phyloP scores from a whole-genome alignment of 2,329 filamentous ascomycete species.

The Periconia macrospinosa region DNA sequence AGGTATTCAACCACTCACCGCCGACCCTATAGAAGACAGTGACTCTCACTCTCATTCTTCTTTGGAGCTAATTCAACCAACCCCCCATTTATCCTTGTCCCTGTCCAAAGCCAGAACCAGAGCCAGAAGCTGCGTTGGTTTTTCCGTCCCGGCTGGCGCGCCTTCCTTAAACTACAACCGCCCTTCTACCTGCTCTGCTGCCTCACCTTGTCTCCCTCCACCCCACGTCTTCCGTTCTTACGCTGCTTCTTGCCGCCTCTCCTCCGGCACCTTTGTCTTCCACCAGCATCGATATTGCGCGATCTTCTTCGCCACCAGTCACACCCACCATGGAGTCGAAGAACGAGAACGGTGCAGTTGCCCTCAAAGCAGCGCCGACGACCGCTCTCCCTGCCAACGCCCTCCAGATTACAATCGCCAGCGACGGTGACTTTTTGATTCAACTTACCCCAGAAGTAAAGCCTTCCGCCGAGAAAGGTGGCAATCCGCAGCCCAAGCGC shows the following conservation, averaged over 20 bases:
- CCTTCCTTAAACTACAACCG: neutral
- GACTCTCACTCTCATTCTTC: no score
- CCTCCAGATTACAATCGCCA: conserved; percentile 9
- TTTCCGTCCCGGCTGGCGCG: neutral
- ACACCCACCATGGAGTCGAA: neutral
- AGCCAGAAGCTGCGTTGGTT: neutral
- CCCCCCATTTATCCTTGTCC: no score
- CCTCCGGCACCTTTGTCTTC: neutral
- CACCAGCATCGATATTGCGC: neutral
- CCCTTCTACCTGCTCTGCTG: neutral
- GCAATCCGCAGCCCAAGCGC: conserved; percentile 1
- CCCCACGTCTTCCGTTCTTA: neutral
- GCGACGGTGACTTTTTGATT: conserved; percentile 13
- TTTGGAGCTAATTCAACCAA: no score
- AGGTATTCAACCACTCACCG: no score
- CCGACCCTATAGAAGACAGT: no score
- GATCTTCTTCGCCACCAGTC: neutral
- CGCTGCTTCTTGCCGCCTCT: neutral
- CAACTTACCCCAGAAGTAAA: conserved; percentile 12
- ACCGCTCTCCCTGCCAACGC: neutral
- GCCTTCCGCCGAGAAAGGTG: conserved; percentile 4
- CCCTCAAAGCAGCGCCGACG: neutral
- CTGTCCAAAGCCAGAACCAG: no score
- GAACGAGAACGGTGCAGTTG: neutral
- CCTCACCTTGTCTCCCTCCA: neutral